phyloP scores from a whole-genome alignment of 2,329 filamentous ascomycete species.

The Alternaria metachromatica region DNA sequence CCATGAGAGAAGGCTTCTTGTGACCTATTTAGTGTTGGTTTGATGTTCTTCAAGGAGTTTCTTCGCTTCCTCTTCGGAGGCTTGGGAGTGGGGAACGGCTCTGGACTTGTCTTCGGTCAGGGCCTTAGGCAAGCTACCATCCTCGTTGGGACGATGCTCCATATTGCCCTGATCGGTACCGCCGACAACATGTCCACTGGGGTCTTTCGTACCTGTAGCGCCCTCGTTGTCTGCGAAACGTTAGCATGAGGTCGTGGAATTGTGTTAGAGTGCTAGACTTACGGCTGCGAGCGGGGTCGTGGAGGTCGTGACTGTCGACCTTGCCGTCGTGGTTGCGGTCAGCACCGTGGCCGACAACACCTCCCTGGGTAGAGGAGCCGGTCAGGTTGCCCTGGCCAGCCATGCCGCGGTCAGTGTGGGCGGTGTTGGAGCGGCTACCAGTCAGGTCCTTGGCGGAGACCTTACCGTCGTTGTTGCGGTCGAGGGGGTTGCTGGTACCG shows the following conservation, averaged over 20 bases:
- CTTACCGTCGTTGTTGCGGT: conserved; percentile 12
- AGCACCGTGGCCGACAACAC: neutral
- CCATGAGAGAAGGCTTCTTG: conserved; percentile 57
- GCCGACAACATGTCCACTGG: conserved; percentile 6
- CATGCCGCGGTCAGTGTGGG: conserved; percentile 1
- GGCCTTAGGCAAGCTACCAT: conserved; percentile 16
- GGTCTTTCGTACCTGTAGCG: conserved; percentile 14
- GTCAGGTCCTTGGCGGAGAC: conserved; percentile 8
- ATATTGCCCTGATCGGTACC: conserved; percentile 4
- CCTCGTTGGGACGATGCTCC: conserved; percentile 18
- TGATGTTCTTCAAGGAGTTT: conserved; percentile 1
- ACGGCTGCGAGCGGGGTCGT: conserved; percentile 8
- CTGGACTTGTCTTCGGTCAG: conserved; percentile 16
- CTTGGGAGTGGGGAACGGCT: conserved; percentile 22
- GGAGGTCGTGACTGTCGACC: conserved; percentile 4
- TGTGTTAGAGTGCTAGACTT: neutral
- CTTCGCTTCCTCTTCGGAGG: conserved; percentile 18
- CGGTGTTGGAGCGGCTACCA: conserved; percentile 3
- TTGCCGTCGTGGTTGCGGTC: conserved; percentile 10
- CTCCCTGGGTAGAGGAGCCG: conserved; percentile 3
- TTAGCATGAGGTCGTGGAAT: neutral
- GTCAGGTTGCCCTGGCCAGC: conserved; percentile 10
- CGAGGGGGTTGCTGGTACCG: conserved; percentile 10
- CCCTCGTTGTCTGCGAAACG: conserved; percentile 1
- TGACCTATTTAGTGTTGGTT: conserved; percentile 21